Evolutionary conservation across 2,329 filamentous ascomycete genomes (phyloP), one percentile per base, ranked within the genome.

Genomic region (Fusarium newnesense): DNA sequence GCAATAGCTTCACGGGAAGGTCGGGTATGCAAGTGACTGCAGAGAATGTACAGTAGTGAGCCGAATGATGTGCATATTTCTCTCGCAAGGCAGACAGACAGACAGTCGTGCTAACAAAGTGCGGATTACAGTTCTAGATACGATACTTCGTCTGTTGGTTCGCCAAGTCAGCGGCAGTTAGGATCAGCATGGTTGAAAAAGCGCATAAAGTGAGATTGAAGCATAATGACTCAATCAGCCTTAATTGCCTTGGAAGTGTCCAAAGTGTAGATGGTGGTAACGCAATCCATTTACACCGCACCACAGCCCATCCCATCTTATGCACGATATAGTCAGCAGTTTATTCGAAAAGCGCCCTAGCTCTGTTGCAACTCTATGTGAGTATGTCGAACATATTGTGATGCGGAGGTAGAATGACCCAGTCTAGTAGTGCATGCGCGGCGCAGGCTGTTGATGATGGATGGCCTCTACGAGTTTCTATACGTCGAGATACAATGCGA

Each of bases 301-400:
- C 56, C 63, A 30, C 30, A 18, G n/a, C 47, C 32, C 37, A 68
- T n/a, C 50, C 16, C 49, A 59, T 39, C 26, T 39, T 49, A 70
- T 73, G 53, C 61, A 59, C 57, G 28, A 60, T 67, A 52, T 36
- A 56, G 47, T 63, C 70, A 73, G 60, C 70, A 50, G 70, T 37
- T 61, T 53, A n/a, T 24, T 30, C 42, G 24, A 12, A 28, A 44
- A 16, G 54, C 44, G 40, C 40, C 49, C 36, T 44, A 28, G 19
- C 28, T 49, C 13, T 30, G 32, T 21, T 16, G 40, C 43, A 37
- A 10, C 32, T 36, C 37, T 37, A 49, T 47, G 60, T 56, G n/a
- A 47, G 24, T 26, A 64, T 69, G 53, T 43, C 37, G 36, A 67
- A 37, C 68, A 71, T 67, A 44, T 56, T 64, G 26, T 32, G 26